These are phyloP conservation scores for Warburgia ugandensis DNA, from an alignment of 164 flowering plant species.

Conservation along the genomic window DNA sequence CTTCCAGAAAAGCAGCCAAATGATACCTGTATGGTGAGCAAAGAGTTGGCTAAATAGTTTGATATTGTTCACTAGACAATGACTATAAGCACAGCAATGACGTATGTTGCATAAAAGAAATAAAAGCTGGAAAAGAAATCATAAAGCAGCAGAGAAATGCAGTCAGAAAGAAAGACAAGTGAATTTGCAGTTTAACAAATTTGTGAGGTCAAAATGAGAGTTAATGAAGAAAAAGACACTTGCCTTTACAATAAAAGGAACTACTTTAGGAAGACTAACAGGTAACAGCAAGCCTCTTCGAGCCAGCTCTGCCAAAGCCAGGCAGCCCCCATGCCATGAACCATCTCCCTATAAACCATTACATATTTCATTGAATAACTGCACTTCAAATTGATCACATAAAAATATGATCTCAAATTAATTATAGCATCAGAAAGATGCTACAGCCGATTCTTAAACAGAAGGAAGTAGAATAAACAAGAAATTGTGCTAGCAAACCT, in stretches of 20 bases:
- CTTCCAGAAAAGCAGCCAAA: background rate
- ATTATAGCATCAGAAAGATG: background rate
- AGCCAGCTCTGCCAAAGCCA: slow-evolving; percentile 93
- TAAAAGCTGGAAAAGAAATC: no score
- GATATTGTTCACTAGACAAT: no score
- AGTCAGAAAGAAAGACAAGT: background rate
- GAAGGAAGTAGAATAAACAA: background rate
- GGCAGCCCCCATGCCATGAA: slow-evolving; percentile 99
- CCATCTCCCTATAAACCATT: slow-evolving; percentile 81
- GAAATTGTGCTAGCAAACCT: slow-evolving; percentile 38
- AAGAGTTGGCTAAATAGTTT: background rate
- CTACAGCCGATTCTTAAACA: background rate
- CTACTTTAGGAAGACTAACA: slow-evolving; percentile 74
- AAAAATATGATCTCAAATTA: no score
- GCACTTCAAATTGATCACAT: no score
- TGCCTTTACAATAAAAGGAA: slow-evolving; percentile 84
- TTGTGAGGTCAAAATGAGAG: background rate
- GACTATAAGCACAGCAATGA: no score
- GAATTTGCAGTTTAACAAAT: background rate
- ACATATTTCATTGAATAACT: background rate
- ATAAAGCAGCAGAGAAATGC: no score
- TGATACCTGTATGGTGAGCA: background rate
- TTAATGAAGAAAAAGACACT: background rate
- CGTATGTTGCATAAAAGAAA: no score
- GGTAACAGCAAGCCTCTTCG: slow-evolving; percentile 95